Evolutionary conservation across 208 protist species (phyloP).

Genomic region (Vickermania ingenoplastis): DNA sequence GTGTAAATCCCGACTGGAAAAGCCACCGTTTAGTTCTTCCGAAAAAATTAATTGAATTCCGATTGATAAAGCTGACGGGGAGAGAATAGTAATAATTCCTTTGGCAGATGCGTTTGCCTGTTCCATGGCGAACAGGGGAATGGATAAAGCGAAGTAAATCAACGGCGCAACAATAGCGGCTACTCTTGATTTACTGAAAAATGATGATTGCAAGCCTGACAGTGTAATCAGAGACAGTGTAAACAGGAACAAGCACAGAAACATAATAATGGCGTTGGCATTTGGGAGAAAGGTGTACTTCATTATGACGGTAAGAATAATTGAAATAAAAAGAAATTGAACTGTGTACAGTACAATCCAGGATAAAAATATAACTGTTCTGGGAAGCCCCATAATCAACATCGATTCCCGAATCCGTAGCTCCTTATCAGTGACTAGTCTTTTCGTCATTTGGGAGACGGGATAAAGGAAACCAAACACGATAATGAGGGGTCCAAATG

Average conservation of each 20-base stretch:
- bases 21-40: slow-evolving; percentile 5
- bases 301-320: slow-evolving; percentile 51
- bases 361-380: slow-evolving; percentile 42
- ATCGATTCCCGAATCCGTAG: slow-evolving; percentile 71
- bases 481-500: slow-evolving; percentile 21
- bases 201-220: slow-evolving; percentile 35
- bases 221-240: slow-evolving; percentile 36
- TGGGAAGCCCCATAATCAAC: slow-evolving; percentile 77
- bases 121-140: slow-evolving; percentile 36
- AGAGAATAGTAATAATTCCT: slow-evolving; percentile 14
- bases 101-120: slow-evolving; percentile 10
- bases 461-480: slow-evolving; percentile 71
- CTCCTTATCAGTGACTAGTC: slow-evolving; percentile 81
- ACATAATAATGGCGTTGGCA: slow-evolving; percentile 44
- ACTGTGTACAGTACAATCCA: slow-evolving; percentile 57
- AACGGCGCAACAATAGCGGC: slow-evolving; percentile 56
- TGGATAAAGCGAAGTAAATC: slow-evolving; percentile 35
- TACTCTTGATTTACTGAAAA: slow-evolving; percentile 69
- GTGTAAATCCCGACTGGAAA: not conserved
- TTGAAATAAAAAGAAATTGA: slow-evolving; percentile 30
- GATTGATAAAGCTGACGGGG: slow-evolving; percentile 17
- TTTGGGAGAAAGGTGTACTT: slow-evolving; percentile 34
- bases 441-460: slow-evolving; percentile 65
- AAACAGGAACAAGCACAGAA: slow-evolving; percentile 47
- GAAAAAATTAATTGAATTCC: slow-evolving; percentile 16